Percentiles rank a stretch among this genome's conserved stretches.
Conservation (phyloP, 139 green algal genomes). For the Gonium pectorale region DNA sequence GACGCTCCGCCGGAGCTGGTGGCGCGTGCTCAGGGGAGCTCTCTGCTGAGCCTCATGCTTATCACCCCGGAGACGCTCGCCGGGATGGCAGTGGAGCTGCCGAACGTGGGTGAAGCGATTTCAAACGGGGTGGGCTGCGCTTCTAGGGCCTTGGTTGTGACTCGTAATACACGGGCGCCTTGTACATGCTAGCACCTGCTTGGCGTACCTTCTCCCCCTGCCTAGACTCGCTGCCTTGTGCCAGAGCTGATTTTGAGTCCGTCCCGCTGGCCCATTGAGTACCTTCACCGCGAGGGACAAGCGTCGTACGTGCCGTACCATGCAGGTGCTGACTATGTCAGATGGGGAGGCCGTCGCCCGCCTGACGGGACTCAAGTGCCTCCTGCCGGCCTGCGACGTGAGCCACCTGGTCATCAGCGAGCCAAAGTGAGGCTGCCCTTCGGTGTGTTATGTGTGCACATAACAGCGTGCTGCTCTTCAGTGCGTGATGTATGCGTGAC, state of each 20-base stretch:
- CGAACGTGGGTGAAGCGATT: neutral
- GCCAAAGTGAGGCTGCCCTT: neutral
- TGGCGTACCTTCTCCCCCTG: too few relatives aligned
- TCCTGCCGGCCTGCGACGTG: constrained; percentile 27
- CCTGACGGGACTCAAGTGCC: constrained; percentile 26
- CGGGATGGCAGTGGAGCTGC: neutral
- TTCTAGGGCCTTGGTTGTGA: too few relatives aligned
- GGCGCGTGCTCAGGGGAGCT: neutral
- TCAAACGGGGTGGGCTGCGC: too few relatives aligned
- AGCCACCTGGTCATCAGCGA: constrained; percentile 15
- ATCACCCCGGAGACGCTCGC: constrained; percentile 3
- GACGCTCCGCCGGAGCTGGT: neutral
- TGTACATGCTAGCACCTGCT: too few relatives aligned
- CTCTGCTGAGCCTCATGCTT: neutral
- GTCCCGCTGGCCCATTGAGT: too few relatives aligned
- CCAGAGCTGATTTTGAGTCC: too few relatives aligned
- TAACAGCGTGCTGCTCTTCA: neutral
- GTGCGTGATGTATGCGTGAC: too few relatives aligned
- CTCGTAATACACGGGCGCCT: too few relatives aligned
- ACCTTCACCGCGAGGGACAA: too few relatives aligned
- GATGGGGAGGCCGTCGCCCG: neutral
- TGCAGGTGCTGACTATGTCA: constrained; percentile 20
- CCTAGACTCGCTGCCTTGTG: too few relatives aligned
- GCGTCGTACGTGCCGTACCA: too few relatives aligned
- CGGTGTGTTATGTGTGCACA: neutral